These are phyloP conservation scores for carrot (Daucus carota) DNA, from an alignment of 129 eudicot genomes.

Conservation along the genomic window DNA sequence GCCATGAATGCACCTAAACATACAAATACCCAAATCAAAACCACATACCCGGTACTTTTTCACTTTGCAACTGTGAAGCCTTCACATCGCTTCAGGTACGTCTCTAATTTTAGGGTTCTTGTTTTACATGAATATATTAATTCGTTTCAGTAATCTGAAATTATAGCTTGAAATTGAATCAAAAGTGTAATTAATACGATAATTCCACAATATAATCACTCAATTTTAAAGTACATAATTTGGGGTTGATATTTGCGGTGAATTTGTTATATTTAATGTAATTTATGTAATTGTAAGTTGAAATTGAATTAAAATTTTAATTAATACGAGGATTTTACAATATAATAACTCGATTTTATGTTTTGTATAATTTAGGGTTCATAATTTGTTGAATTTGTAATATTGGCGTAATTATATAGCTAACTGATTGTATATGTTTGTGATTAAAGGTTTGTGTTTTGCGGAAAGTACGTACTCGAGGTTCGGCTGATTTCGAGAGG, in stretches of 20 bases:
- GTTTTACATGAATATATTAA: not conserved
- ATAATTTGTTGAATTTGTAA: not conserved
- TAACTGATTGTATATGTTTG: not conserved
- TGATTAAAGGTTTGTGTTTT: not conserved
- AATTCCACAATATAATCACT: too few species aligned
- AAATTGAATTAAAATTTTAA: not conserved
- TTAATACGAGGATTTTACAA: not conserved
- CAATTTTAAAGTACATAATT: not conserved
- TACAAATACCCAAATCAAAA: too few species aligned
- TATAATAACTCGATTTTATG: not conserved
- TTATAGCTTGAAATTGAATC: not conserved
- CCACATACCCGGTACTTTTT: not conserved
- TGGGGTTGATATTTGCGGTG: not conserved
- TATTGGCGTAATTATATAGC: not conserved
- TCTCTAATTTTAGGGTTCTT: not conserved
- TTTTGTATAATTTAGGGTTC: not conserved
- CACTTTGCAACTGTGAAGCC: not conserved
- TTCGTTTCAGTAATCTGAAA: not conserved
- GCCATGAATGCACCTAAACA: too few species aligned
- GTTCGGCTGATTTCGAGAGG: not conserved
- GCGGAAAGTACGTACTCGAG: too few species aligned
- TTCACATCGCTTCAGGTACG: not conserved
- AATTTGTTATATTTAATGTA: too few species aligned
- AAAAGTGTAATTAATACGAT: not conserved
- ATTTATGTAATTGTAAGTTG: too few species aligned